Conservation (phyloP, 257 asterid species). For the Orobanche coerulescens region DNA sequence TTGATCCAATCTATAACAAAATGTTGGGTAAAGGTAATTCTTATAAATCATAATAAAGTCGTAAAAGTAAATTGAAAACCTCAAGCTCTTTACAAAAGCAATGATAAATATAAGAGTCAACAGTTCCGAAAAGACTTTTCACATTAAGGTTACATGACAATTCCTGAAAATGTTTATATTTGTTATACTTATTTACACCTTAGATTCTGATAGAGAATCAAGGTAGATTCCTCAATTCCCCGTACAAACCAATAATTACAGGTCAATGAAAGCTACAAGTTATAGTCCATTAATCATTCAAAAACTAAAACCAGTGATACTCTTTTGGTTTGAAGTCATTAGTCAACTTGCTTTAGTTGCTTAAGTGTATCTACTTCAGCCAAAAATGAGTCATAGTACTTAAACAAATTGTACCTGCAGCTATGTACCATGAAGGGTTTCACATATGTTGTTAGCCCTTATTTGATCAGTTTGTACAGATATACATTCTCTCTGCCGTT, state of each 20-base stretch:
- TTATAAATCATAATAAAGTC: neutral
- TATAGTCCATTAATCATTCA: neutral
- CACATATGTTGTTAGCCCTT: neutral
- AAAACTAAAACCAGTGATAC: neutral
- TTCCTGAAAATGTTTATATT: neutral
- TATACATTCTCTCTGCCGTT: neutral
- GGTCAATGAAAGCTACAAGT: constrained; percentile 5
- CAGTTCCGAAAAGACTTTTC: neutral
- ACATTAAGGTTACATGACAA: neutral
- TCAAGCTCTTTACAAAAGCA: neutral
- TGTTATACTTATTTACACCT: neutral
- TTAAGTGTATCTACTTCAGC: constrained; percentile 1
- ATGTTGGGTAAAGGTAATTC: constrained; percentile 1
- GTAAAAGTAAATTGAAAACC: constrained; percentile 6
- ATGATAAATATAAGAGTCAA: neutral
- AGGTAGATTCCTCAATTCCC: neutral
- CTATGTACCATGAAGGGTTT: neutral
- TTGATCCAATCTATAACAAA: constrained; percentile 70
- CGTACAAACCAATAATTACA: neutral
- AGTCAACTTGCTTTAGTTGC: neutral
- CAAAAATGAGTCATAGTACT: neutral
- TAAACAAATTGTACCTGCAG: too few species aligned
- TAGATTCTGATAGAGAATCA: constrained; percentile 5
- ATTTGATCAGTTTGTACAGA: neutral
- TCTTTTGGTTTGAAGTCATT: constrained; percentile 8